Evolutionary conservation across 306 rosid genomes (phyloP).

Genomic region (Lathyrus aphaca): DNA sequence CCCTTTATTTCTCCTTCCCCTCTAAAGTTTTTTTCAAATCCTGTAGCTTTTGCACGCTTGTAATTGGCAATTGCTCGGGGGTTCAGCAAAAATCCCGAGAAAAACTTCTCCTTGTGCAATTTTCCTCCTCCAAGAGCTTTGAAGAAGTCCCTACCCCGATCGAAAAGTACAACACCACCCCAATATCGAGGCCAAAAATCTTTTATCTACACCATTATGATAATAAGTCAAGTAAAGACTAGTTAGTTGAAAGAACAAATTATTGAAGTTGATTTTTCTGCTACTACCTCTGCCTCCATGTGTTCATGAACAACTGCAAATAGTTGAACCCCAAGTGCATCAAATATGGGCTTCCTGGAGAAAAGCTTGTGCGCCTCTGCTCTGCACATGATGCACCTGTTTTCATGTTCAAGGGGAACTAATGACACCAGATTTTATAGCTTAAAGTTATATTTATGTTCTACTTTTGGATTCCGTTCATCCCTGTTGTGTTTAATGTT

Average conservation of each 20-base stretch:
- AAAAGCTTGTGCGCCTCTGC: constrained; percentile 91
- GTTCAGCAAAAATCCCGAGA: constrained; percentile 83
- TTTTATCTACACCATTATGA: constrained; percentile 54
- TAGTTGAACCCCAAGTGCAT: constrained; percentile 77
- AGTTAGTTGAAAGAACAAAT: constrained; percentile 36
- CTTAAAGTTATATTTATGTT: not conserved
- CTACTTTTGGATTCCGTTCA: not conserved
- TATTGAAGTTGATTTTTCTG: constrained; percentile 27
- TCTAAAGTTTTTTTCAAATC: constrained; percentile 60
- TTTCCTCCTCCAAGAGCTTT: constrained; percentile 90
- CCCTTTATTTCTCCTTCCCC: constrained; percentile 94
- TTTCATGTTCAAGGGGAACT: constrained; percentile 42
- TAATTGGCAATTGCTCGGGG: constrained; percentile 74
- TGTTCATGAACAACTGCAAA: constrained; percentile 81
- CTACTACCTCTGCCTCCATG: constrained; percentile 75
- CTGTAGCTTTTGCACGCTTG: constrained; percentile 78
- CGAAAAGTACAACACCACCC: constrained; percentile 76
- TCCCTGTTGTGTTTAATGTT: not conserved
- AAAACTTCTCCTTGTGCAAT: constrained; percentile 74
- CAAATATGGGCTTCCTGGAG: constrained; percentile 69
- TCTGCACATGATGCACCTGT: constrained; percentile 97
- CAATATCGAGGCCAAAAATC: constrained; percentile 88
- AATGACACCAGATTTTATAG: constrained; percentile 1
- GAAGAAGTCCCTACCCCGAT: constrained; percentile 62
- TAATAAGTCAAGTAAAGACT: constrained; percentile 32